Base-by-base conservation (phyloP, 176 grass and related monocot genomes). In the Poa pratensis region DNA sequence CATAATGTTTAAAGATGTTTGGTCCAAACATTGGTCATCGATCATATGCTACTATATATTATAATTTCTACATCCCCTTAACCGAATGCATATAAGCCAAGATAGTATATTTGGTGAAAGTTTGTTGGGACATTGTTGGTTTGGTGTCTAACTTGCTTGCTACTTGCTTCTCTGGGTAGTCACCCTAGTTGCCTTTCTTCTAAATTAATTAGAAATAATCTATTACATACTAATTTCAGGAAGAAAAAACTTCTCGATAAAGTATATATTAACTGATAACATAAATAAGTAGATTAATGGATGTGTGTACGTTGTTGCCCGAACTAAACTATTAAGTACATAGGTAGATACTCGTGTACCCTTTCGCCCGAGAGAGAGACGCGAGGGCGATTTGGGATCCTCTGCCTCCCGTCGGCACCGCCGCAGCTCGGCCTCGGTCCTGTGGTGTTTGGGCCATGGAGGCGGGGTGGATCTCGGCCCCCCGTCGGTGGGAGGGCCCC, bases 1-100 rank as follows among this genome's bases (percentile, higher is more conserved):
- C 79, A 52, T 5, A 66, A 39, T 83, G 74, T 87, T 74, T 80
- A 87, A 67, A 79, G 37, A 80, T 80, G 75, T 83, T 26, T 35
- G 49, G 67, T 83, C 79, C 73, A 49, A 83, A 74, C 57, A 79
- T 67, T 63, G 19, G 34, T 35, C 67, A 83, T 54, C 22, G 40
- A 4, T 46, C 46, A 55, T 16, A 83, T 73, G 64, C 17, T 34
- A 69, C 24, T 61, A 43, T 61, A 23, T 54, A 23, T 46, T 79
- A 63, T 13, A 22, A 30, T 23, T 71, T 71, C 68, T 71, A 52
- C 64, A 48, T 53, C 30, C n/a, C 20, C 30, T 40, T 39, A 85
- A 76, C 60, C 39, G 26, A 76, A 81, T 57, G 28, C 53, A 32
- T 22, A 54, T 65, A 1, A 69, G 17, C 27, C 20, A 66, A 70